A percentile compares a stretch with the other conserved stretches of the same genome.
These are phyloP conservation scores for Solanum neorickii DNA, from an alignment of 257 asterid genomes.

Conservation along the genomic window DNA sequence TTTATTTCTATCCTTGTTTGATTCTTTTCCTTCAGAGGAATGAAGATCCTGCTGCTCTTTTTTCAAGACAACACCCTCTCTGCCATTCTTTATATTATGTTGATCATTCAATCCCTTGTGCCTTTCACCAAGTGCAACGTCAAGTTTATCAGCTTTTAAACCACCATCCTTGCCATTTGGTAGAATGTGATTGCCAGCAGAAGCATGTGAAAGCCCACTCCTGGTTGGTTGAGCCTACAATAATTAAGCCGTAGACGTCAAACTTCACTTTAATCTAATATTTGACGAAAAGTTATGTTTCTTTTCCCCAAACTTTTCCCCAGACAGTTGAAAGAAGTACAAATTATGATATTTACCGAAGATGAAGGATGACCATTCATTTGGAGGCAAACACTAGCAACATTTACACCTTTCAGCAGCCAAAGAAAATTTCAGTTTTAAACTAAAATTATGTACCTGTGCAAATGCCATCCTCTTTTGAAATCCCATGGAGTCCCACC, in stretches of 20 bases:
- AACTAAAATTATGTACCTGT: conserved; percentile 35
- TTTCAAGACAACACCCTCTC: conserved; percentile 21
- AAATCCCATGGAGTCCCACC: conserved; percentile 74
- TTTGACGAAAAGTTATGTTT: not conserved
- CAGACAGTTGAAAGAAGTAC: not conserved
- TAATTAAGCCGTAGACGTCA: not conserved
- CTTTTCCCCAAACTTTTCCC: not conserved
- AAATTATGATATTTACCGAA: not conserved
- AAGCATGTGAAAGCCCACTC: conserved; percentile 6
- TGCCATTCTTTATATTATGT: conserved; percentile 7
- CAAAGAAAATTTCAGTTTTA: not conserved
- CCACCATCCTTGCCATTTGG: conserved; percentile 25
- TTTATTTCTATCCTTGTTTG: conserved; percentile 13
- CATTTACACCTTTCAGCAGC: not conserved
- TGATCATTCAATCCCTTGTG: conserved; percentile 20
- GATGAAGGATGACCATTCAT: not conserved
- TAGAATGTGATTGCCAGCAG: conserved; percentile 12
- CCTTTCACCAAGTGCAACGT: conserved; percentile 20
- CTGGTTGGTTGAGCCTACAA: conserved; percentile 13
- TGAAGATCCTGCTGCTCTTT: conserved; percentile 25
- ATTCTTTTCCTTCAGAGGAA: conserved; percentile 17
- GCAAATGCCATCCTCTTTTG: conserved; percentile 56
- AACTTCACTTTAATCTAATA: not conserved
- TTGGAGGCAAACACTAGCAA: not conserved
- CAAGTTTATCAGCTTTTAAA: conserved; percentile 14